Evolutionary conservation across 495 filamentous ascomycete genomes (phyloP).

Genomic region (Xylaria cubensis): DNA sequence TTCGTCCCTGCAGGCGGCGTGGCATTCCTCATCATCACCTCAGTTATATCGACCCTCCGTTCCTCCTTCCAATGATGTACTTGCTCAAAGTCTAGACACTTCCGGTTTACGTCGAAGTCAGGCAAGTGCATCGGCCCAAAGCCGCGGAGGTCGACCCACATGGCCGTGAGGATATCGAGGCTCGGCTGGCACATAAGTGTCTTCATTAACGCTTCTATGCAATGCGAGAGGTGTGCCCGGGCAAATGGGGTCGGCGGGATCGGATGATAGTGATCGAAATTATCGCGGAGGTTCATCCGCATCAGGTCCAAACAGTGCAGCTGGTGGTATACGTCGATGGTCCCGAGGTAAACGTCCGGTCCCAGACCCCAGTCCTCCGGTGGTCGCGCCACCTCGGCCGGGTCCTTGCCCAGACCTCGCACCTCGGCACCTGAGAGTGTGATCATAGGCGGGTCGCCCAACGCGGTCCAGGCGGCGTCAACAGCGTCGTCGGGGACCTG

Average conservation of each 20-base stretch:
- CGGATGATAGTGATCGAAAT: conserved; percentile 22
- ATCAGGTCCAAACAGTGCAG: conserved; percentile 29
- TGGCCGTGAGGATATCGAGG: no score
- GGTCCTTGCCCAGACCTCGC: conserved; percentile 38
- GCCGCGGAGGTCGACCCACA: no score
- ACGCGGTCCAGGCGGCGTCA: neutral
- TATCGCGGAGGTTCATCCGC: conserved; percentile 19
- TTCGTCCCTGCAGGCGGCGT: no score
- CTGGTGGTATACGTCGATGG: conserved; percentile 29
- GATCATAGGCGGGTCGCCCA: conserved; percentile 14
- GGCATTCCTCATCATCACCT: no score
- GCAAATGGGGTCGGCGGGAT: neutral
- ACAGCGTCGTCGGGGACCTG: neutral
- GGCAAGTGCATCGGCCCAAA: no score
- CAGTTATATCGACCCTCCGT: no score
- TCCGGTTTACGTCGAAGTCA: no score
- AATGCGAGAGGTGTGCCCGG: conserved; percentile 9
- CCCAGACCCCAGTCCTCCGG: conserved; percentile 36
- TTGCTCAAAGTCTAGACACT: no score
- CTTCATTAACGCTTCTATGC: neutral
- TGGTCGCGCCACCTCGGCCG: conserved; percentile 32
- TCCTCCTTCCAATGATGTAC: no score
- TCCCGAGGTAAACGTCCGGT: conserved; percentile 37
- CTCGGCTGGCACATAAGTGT: no score
- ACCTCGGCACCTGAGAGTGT: conserved; percentile 33